Base-by-base conservation (phyloP, 208 protist species). In the Leptomonas seymouri region DNA sequence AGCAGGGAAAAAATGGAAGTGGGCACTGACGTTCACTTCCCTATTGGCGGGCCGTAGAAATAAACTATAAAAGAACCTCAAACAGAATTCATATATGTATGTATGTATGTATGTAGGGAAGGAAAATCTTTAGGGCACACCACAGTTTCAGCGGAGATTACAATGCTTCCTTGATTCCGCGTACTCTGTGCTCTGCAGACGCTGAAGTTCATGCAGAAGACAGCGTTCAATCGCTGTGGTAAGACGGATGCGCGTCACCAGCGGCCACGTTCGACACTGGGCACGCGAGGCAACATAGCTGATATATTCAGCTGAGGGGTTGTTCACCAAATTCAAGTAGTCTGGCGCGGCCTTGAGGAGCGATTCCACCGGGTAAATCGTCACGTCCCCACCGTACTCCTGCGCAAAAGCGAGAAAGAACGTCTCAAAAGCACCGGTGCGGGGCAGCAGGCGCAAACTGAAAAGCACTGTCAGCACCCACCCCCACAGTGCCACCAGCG, bases 221-320 rank as follows among this genome's bases (percentile, higher is more conserved):
- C 71, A 55, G 18, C 71, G 60, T 64, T 93, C 87, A 53, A 90
- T 71, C 50, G 56, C 30, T 14, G 83, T 87, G 54, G 64, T 53
- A 18, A 74, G 66, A 23, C 66, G 65, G 45, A 95, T 91, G 44
- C 73, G 74, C 51, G 69, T 81, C 28, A 90, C 73, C 46, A 89
- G 69, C 25, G 87, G 85, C 83, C 81, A 93, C 49, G 90, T 95
- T 34, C 78, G 57, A 4, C 71, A 60, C 75, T 89, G 80, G 23
- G 76, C 87, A 36, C 71, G 71, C 9, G 66, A 71, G 8, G 70
- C 61, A 12, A 82, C 74, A 54, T 74, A 82, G 31, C 76, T 77
- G 62, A 93, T 89, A 68, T 90, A 89, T 58, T 93, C 82, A 11
- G 42, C 50, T 18, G 67, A 87, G 5, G 90, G 87, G 71, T 93